Evolutionary conservation across 208 protist genomes (phyloP).

Genomic region (Borovskyia barvae): DNA sequence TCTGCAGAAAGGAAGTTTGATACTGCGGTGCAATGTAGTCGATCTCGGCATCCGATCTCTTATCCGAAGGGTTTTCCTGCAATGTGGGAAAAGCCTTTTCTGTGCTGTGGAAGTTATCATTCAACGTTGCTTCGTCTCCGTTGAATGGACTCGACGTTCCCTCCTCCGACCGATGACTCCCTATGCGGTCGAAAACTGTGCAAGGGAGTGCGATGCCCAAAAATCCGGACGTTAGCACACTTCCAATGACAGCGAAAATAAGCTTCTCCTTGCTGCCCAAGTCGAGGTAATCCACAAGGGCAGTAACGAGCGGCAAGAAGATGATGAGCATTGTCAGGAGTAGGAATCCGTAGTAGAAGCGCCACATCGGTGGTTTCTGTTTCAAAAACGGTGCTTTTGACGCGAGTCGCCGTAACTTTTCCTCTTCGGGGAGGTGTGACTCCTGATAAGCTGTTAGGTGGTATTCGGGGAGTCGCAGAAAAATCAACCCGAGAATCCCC

Average conservation of each 20-base stretch:
- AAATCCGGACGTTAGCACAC: slow-evolving; percentile 24
- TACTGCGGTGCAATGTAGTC: slow-evolving; percentile 60
- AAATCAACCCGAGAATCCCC: slow-evolving; percentile 28
- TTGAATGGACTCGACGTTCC: neutral
- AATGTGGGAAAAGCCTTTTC: slow-evolving; percentile 1
- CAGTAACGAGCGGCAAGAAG: slow-evolving; percentile 49
- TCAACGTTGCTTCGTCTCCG: neutral
- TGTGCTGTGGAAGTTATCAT: too few species aligned
- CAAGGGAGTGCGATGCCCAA: slow-evolving; percentile 24
- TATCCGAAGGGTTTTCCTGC: neutral
- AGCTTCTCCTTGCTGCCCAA: neutral
- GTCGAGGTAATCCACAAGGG: slow-evolving; percentile 41
- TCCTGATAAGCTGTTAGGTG: slow-evolving; percentile 54
- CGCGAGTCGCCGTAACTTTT: slow-evolving; percentile 22
- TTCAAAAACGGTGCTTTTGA: slow-evolving; percentile 34
- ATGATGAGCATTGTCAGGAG: slow-evolving; percentile 54
- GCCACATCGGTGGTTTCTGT: slow-evolving; percentile 55
- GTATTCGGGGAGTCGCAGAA: slow-evolving; percentile 58
- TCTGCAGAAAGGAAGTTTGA: slow-evolving; percentile 31
- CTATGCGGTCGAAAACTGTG: neutral
- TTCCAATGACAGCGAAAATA: slow-evolving; percentile 36
- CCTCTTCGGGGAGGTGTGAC: slow-evolving; percentile 22
- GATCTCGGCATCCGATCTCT: slow-evolving; percentile 23
- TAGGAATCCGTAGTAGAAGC: slow-evolving; percentile 56
- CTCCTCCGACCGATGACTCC: neutral